A percentile compares a stretch with the other conserved stretches of the same genome.
These are phyloP conservation scores for Nephelium lappaceum DNA, from an alignment of 345 rosid species.

Conservation along the genomic window DNA sequence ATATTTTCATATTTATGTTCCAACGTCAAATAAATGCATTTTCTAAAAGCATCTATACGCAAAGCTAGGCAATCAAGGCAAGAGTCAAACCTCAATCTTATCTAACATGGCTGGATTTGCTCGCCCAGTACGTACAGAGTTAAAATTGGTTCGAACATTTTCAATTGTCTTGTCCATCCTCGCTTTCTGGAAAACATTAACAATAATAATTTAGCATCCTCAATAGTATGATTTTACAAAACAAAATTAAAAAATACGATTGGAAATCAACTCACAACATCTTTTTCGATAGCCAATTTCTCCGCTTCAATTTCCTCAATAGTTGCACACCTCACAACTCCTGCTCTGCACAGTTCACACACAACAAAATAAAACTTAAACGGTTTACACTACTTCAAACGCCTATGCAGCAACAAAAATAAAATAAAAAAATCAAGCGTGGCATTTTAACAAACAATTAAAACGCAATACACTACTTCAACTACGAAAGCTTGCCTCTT, in stretches of 20 bases:
- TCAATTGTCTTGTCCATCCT: conserved; percentile 97
- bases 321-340: conserved; percentile 72
- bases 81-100: conserved; percentile 70
- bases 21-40: neutral
- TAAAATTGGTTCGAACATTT: conserved; percentile 68
- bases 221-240: neutral
- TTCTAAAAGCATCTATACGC: neutral
- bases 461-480: neutral
- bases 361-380: conserved; percentile 5
- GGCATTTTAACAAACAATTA: conserved; percentile 21
- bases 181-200: conserved; percentile 50
- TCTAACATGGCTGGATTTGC: conserved; percentile 83
- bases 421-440: too few species aligned
- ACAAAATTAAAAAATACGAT: neutral
- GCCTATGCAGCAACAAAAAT: neutral
- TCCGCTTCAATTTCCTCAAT: conserved; percentile 89
- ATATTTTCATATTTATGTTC: too few species aligned
- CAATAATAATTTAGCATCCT: neutral
- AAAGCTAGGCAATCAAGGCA: neutral
- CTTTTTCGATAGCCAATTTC: conserved; percentile 73
- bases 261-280: conserved; percentile 58
- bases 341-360: conserved; percentile 41
- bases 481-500: conserved; percentile 47
- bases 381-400: neutral
- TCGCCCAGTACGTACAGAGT: conserved; percentile 87